A percentile compares a stretch with the other conserved stretches of the same genome.
These are phyloP conservation scores for Penicillium sp. DNA, from an alignment of 2,329 filamentous ascomycete species.

Conservation along the genomic window DNA sequence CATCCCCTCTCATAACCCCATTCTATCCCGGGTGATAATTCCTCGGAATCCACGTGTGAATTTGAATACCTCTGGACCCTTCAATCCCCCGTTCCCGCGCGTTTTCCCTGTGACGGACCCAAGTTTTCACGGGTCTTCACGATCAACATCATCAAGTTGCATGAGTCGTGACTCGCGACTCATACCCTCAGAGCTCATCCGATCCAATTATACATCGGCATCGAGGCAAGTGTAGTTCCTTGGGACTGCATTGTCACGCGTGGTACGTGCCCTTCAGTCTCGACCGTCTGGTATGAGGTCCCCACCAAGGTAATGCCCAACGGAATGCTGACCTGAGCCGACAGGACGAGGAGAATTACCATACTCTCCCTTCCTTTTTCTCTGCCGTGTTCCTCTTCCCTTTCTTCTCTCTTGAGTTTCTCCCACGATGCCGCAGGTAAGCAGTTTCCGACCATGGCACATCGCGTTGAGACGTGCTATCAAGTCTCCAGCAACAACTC, in stretches of 20 bases:
- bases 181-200: slow-evolving; percentile 18
- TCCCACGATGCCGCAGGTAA: slow-evolving; percentile 58
- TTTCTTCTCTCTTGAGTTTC: slow-evolving; percentile 25
- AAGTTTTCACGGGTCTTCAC: slow-evolving; percentile 25
- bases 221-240: slow-evolving; percentile 23
- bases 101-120: slow-evolving; percentile 21
- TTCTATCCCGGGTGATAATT: slow-evolving; percentile 14
- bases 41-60: slow-evolving; percentile 13
- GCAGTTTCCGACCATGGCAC: slow-evolving; percentile 27
- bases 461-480: background rate
- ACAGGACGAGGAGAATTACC: slow-evolving; percentile 30
- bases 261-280: slow-evolving; percentile 35
- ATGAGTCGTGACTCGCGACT: slow-evolving; percentile 20
- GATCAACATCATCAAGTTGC: slow-evolving; percentile 32
- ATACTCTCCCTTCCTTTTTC: slow-evolving; percentile 23
- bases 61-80: slow-evolving; percentile 14
- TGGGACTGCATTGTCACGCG: slow-evolving; percentile 34
- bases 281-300: slow-evolving; percentile 32
- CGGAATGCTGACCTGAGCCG: slow-evolving; percentile 38
- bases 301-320: slow-evolving; percentile 31
- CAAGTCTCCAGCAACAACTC: slow-evolving; percentile 11
- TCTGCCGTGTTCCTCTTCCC: slow-evolving; percentile 19
- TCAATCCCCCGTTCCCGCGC: slow-evolving; percentile 14
- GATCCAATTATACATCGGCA: slow-evolving; percentile 17
- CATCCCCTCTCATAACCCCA: slow-evolving; percentile 11